Evolutionary conservation across 208 protist species (phyloP).

Genomic region (Acanthamoeba castellanii): DNA sequence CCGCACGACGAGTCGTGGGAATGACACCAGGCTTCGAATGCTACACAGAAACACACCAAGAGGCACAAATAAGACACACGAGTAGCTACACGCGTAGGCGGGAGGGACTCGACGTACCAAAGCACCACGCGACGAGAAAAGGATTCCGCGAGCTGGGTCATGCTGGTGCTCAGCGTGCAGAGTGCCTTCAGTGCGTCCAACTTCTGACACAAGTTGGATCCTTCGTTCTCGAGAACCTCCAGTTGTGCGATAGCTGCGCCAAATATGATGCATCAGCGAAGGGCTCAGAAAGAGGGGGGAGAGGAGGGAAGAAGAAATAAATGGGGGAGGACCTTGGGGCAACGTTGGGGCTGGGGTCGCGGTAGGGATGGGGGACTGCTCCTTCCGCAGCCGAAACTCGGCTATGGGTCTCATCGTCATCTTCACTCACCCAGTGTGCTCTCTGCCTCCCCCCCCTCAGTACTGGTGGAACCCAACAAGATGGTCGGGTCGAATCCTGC

Average conservation of each 20-base stretch:
- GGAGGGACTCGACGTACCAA: background rate
- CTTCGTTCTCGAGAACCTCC: slow-evolving; percentile 8
- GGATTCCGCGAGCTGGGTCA: background rate
- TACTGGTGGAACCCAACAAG: too few relatives aligned
- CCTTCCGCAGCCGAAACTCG: background rate
- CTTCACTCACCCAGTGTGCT: too few relatives aligned
- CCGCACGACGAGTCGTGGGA: background rate
- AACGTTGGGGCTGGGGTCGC: too few relatives aligned
- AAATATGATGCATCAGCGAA: background rate
- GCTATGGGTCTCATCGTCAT: background rate
- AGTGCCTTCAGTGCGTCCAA: background rate
- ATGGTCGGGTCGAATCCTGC: too few relatives aligned
- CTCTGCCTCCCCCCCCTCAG: too few relatives aligned
- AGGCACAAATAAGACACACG: background rate
- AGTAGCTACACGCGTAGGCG: background rate
- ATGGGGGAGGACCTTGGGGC: too few relatives aligned
- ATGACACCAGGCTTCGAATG: background rate
- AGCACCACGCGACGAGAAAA: slow-evolving; percentile 1
- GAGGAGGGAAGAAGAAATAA: too few relatives aligned
- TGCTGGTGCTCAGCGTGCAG: background rate
- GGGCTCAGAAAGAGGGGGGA: background rate
- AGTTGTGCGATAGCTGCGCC: background rate
- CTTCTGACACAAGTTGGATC: background rate
- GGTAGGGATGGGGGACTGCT: background rate
- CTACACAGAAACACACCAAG: background rate